These are phyloP conservation scores for Populus euphratica DNA, from an alignment of 345 rosid genomes.

Conservation along the genomic window DNA sequence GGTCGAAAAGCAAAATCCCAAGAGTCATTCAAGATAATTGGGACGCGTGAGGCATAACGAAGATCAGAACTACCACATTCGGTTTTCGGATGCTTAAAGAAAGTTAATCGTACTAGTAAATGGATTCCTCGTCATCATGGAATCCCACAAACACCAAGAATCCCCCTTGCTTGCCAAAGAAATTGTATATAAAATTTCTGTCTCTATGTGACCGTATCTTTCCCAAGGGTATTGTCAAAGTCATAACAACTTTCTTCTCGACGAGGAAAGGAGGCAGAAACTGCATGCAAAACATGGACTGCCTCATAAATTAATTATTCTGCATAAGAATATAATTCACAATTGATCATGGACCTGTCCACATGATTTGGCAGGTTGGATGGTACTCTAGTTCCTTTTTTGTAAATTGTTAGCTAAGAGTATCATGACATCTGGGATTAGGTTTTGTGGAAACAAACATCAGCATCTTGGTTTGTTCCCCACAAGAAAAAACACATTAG, in stretches of 20 bases:
- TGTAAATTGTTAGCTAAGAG: neutral
- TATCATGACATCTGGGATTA: neutral
- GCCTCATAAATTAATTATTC: neutral
- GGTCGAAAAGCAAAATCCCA: conserved; percentile 7
- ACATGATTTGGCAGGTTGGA: neutral
- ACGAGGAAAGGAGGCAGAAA: neutral
- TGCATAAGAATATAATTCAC: too few relatives aligned
- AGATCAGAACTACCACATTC: conserved; percentile 3
- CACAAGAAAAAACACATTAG: neutral
- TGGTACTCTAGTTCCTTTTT: neutral
- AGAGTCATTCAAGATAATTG: conserved; percentile 2
- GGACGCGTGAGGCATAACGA: conserved; percentile 8
- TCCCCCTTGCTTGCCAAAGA: conserved; percentile 1
- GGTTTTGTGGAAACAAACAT: neutral
- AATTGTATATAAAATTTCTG: neutral
- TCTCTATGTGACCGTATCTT: neutral
- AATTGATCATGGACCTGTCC: neutral
- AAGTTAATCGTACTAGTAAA: neutral
- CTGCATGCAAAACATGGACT: neutral
- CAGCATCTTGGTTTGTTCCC: too few relatives aligned
- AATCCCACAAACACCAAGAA: conserved; percentile 22
- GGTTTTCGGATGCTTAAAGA: conserved; percentile 1
- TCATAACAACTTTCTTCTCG: too few relatives aligned
- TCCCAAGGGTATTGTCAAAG: too few relatives aligned
- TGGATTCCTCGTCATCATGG: conserved; percentile 29